These are phyloP conservation scores for Stenocarpella maydis DNA, from an alignment of 2,329 filamentous ascomycete species.

Conservation along the genomic window DNA sequence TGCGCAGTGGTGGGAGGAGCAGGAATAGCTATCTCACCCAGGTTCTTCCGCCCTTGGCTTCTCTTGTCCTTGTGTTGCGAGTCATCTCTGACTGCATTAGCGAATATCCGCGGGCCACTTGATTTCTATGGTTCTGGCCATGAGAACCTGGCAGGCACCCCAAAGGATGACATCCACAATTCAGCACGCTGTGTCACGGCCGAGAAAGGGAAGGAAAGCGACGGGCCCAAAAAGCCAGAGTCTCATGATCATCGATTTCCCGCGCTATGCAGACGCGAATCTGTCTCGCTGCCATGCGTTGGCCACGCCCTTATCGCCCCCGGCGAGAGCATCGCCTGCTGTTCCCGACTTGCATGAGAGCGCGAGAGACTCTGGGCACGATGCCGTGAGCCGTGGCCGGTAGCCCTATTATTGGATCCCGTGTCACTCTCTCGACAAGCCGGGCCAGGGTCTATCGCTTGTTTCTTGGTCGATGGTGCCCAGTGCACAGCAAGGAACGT, in stretches of 20 bases:
- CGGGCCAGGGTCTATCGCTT: constrained; percentile 5
- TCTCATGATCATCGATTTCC: constrained; percentile 7
- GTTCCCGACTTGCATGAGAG: constrained; percentile 19
- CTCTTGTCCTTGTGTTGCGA: not conserved
- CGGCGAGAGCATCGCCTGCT: not conserved
- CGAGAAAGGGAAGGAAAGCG: not conserved
- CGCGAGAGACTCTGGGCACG: not conserved
- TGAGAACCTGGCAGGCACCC: constrained; percentile 7
- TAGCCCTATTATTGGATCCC: constrained; percentile 10
- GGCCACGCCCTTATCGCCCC: constrained; percentile 16
- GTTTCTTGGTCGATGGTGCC: not conserved
- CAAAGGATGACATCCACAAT: not conserved
- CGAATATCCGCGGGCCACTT: not conserved
- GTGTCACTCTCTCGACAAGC: constrained; percentile 14
- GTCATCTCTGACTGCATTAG: constrained; percentile 17
- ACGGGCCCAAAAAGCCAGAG: not conserved
- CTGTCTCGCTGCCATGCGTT: constrained; percentile 19
- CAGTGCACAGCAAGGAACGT: not conserved
- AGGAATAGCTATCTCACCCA: not conserved
- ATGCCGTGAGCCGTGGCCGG: constrained; percentile 13
- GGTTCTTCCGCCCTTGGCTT: not conserved
- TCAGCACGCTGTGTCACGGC: not conserved
- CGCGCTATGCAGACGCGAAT: not conserved
- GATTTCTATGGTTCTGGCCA: not conserved
- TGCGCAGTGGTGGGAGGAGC: not conserved